Percentiles rank a stretch among this genome's conserved stretches.
These are phyloP conservation scores for Lactarius pseudohatsudake DNA, from an alignment of 768 basidiomycete genomes.

Conservation along the genomic window DNA sequence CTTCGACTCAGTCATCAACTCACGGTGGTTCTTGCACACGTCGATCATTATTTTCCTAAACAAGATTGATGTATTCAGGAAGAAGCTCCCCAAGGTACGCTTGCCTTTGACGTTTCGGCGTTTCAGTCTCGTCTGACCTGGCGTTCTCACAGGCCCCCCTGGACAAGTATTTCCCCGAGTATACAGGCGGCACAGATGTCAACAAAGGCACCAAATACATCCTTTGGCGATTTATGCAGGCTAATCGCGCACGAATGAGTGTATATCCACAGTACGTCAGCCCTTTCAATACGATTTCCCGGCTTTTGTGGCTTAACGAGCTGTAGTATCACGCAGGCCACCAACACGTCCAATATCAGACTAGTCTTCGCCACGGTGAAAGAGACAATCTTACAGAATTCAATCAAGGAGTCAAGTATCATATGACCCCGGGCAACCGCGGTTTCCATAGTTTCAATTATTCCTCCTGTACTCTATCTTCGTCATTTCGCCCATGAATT, in stretches of 20 bases:
- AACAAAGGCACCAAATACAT: conserved; percentile 96
- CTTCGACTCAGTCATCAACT: conserved; percentile 78
- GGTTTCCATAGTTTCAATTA: no score
- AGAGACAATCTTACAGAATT: conserved; percentile 88
- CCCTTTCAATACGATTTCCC: not conserved
- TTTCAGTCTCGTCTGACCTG: no score
- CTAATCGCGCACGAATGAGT: conserved; percentile 76
- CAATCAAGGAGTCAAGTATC: conserved; percentile 81
- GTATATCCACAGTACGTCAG: conserved; percentile 80
- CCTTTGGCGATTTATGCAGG: conserved; percentile 92
- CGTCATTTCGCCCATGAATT: not conserved
- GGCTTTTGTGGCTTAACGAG: no score
- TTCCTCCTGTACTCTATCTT: conserved; percentile 2
- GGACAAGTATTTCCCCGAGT: conserved; percentile 83
- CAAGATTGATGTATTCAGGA: conserved; percentile 77
- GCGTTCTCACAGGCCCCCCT: conserved; percentile 54
- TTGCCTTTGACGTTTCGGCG: no score
- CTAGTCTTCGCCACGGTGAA: conserved; percentile 89
- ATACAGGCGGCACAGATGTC: conserved; percentile 84
- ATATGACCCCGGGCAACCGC: conserved; percentile 40
- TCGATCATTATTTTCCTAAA: conserved; percentile 68
- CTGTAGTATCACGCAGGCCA: conserved; percentile 73
- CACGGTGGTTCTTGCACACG: conserved; percentile 69
- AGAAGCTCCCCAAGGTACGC: conserved; percentile 57
- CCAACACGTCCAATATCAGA: conserved; percentile 79